phyloP scores from a whole-genome alignment of 306 rosid species.

The Fragaria nilgerrensis region DNA sequence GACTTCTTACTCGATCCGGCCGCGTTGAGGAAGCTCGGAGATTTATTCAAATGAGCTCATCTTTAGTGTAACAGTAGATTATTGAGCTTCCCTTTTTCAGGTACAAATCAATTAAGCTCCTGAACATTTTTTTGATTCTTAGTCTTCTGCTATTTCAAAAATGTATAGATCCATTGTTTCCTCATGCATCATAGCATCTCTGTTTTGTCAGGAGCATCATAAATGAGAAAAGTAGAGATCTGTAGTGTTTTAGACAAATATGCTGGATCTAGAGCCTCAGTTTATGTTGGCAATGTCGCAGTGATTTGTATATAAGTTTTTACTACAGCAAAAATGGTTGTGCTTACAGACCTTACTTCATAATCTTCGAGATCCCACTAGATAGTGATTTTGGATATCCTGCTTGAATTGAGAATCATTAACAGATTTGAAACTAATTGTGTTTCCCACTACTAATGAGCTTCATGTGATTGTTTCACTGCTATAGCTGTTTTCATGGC shows the following conservation, averaged over 20 bases:
- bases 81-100: slow-evolving; percentile 13
- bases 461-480: too few relatives aligned
- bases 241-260: background rate
- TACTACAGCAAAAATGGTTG: background rate
- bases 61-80: slow-evolving; percentile 23
- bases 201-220: background rate
- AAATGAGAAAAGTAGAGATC: background rate
- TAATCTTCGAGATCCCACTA: too few relatives aligned
- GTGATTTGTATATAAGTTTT: too few relatives aligned
- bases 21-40: slow-evolving; percentile 54
- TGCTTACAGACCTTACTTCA: background rate
- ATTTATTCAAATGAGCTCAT: slow-evolving; percentile 46
- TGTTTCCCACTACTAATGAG: too few relatives aligned
- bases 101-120: slow-evolving; percentile 17
- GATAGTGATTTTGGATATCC: too few relatives aligned
- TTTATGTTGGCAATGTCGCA: background rate
- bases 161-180: slow-evolving; percentile 16
- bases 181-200: background rate
- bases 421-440: too few relatives aligned
- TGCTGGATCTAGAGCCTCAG: background rate
- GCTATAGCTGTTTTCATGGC: too few relatives aligned
- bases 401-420: too few relatives aligned
- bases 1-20: slow-evolving; percentile 60
- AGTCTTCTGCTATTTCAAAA: background rate
- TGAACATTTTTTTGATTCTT: too few relatives aligned